Base-by-base conservation (phyloP, 1,139 yeast species). In the Debaryomycetaceae sp. region DNA sequence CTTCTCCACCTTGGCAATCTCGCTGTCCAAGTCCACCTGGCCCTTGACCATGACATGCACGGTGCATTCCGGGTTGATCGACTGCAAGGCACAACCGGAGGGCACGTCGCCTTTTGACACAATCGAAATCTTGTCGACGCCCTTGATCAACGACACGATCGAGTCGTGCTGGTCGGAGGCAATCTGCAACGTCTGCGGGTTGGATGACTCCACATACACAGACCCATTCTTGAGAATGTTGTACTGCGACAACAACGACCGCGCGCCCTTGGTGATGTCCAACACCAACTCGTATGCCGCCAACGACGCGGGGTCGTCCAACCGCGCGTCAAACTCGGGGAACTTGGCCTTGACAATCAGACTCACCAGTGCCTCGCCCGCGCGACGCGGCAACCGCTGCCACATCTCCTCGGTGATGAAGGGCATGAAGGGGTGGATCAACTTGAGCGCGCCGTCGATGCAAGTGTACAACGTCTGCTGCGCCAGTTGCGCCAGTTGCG, bases 381-480 rank as follows among this genome's bases (percentile, higher is more conserved):
- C 75, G 55, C 96, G 79, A 52, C 85, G 82, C 46, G 98, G 97
- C 51, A 91, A 68, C 64, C 97, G 85, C 66, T 91, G 98, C 97
- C 96, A 91, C 83, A 91, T 76, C 69, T 91, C 98, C 64, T 91
- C 98, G 31, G 97, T 80, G 44, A 91, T 71, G 56, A 77, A 91
- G 30, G 98, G 98, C 98, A 91, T 91, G 70, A 86, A 91, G 58
- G 98, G 98, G 56, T 91, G 97, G 48, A 89, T 91, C 66, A 91
- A 61, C 58, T 75, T 82, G 66, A 91, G 74, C 12, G 96, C 96
- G 43, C 85, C 83, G 53, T 91, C 97, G 46, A 91, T 73, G 65
- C 95, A 76, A 23, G 93, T 85, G 76, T 88, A 91, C 47, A 91
- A 72, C 19, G 98, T 91, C 56, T 89, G 93, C 64, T 82, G 85